Conservation (phyloP, 148 eudicot genomes). For the Pharnaceum exiguum region DNA sequence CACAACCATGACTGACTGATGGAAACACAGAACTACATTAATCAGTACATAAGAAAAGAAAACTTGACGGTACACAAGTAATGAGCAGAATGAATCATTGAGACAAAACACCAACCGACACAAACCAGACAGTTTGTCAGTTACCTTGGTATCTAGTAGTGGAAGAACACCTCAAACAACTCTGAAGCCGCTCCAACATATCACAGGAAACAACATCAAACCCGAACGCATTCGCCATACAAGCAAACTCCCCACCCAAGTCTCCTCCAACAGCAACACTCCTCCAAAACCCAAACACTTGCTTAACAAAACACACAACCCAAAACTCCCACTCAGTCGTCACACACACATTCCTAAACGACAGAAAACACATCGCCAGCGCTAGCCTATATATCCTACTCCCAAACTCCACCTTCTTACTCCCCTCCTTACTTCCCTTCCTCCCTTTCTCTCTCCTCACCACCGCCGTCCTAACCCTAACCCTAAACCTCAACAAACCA, state of each 20-base stretch:
- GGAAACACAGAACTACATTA: too few species aligned
- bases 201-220: conserved; percentile 32
- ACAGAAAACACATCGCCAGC: conserved; percentile 31
- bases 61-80: too few species aligned
- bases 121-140: background rate
- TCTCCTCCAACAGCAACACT: conserved; percentile 34
- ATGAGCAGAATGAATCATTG: background rate
- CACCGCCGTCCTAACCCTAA: conserved; percentile 22
- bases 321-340: conserved; percentile 33
- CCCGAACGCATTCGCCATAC: conserved; percentile 21
- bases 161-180: conserved; percentile 34
- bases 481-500: background rate
- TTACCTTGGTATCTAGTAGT: conserved; percentile 32
- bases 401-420: conserved; percentile 21
- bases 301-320: conserved; percentile 29
- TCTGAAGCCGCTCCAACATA: conserved; percentile 32
- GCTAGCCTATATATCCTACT: conserved; percentile 34
- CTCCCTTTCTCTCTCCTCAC: background rate
- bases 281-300: conserved; percentile 38
- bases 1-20: too few species aligned
- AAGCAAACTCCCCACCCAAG: conserved; percentile 11
- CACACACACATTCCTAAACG: conserved; percentile 31
- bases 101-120: background rate
- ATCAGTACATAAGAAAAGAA: too few species aligned
- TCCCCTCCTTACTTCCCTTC: conserved; percentile 9